Evolutionary conservation across 768 basidiomycete species (phyloP).

Genomic region (Nevesoporus exiguus): DNA sequence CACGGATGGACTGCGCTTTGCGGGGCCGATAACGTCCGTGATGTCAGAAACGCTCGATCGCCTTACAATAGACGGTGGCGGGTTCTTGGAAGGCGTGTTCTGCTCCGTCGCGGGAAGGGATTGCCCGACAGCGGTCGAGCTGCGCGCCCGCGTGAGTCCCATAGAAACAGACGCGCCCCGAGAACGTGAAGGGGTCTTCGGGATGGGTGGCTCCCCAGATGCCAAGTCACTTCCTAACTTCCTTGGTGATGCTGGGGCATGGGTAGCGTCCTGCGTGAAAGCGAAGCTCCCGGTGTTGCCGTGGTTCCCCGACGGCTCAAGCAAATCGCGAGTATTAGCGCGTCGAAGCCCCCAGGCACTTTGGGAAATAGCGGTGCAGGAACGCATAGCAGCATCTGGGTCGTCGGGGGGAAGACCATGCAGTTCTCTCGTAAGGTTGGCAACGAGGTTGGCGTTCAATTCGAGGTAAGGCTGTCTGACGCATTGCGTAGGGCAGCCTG

Average conservation of each 20-base stretch:
- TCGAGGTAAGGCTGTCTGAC: constrained; percentile 28
- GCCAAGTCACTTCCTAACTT: constrained; percentile 9
- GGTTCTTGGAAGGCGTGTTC: constrained; percentile 3
- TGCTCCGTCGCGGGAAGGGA: constrained; percentile 4
- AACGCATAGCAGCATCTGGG: constrained; percentile 4
- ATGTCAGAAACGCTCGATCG: neutral
- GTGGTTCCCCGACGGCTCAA: constrained; percentile 16
- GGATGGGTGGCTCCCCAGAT: constrained; percentile 5
- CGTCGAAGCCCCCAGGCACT: constrained; percentile 12
- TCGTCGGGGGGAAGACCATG: constrained; percentile 15
- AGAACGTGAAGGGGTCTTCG: constrained; percentile 20
- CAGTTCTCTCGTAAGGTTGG: constrained; percentile 23
- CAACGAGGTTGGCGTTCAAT: constrained; percentile 21
- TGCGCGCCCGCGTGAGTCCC: constrained; percentile 15
- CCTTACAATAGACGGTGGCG: neutral
- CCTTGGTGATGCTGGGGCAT: constrained; percentile 3
- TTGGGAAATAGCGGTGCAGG: constrained; percentile 1
- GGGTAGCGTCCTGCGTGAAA: constrained; percentile 3
- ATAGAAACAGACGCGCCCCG: constrained; percentile 17
- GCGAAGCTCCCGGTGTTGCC: constrained; percentile 7
- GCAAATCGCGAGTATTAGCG: constrained; percentile 23
- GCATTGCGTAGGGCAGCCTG: constrained; percentile 1
- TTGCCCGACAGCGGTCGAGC: constrained; percentile 12
- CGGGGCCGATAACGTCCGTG: neutral
- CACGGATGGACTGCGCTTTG: constrained; percentile 1